Evolutionary conservation across 495 filamentous ascomycete species (phyloP), one percentile per base, ranked within the genome.

Genomic region (Neurospora tetraspora): DNA sequence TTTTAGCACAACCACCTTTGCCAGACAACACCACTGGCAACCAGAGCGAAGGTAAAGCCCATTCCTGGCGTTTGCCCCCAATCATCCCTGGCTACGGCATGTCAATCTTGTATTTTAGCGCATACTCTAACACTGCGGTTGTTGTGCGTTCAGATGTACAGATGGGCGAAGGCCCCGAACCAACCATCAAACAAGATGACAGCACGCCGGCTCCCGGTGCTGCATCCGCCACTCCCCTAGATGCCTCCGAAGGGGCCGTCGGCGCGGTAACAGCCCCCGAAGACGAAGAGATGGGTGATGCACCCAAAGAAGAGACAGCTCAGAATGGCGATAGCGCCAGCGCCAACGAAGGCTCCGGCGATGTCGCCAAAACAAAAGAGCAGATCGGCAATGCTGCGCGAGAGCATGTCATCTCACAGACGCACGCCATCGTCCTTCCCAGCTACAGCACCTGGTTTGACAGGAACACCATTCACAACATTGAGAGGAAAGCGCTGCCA

Each of bases 401-500:
- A 47, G 89, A 93, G 75, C 96, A 98, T 78, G 89, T 99, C 36
- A 91, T 96, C 70, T 89, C 91, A 23, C 96, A 98, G 82, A 96
- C 93, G 71, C 94, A 97, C 79, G 87, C 93, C 59, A 97, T 98
- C 75, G 94, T 99, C 72, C 89, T 99, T 5, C 96, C 96, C 18
- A 97, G 93, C 78, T 99, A 98, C 78, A 95, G 93, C 74, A 92
- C 91, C 36, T 99, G 96, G 96, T 99, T 99, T 79, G 96, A 99
- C 81, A 97, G 98, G 95, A 92, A 95, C 80, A 86, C 87, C 34
- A 90, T 98, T 75, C 90, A 97, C 80, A 86, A 86, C 47, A 91
- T 97, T 75, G 96, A 99, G 86, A 89, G 90, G 77, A 98, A 96
- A 79, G 92, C 93, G 9, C 83, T 99, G 70, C 94, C 94, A 2